phyloP scores from a whole-genome alignment of 2,329 filamentous ascomycete species.

The Ophiostoma sp. region DNA sequence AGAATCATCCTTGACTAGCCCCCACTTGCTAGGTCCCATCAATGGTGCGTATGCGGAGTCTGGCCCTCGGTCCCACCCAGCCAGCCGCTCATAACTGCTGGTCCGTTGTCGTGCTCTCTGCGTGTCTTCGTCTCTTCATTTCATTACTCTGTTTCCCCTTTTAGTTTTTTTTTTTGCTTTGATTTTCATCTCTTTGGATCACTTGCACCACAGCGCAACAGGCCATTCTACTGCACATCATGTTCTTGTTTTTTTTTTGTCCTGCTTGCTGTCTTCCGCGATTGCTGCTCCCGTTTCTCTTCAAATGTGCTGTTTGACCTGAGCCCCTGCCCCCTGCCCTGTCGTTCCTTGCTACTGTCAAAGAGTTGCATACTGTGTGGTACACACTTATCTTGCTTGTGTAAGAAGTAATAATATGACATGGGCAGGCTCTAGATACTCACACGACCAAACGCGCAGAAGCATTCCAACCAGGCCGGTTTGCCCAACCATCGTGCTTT shows the following conservation, averaged over 20 bases:
- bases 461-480: not conserved
- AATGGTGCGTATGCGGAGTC: constrained; percentile 15
- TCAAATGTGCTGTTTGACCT: not conserved
- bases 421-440: not conserved
- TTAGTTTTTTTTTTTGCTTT: not conserved
- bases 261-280: not conserved
- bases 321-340: not conserved
- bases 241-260: not conserved
- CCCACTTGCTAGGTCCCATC: constrained; percentile 7
- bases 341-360: not conserved
- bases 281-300: not conserved
- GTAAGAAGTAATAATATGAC: not conserved
- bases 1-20: constrained; percentile 19
- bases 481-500: not conserved
- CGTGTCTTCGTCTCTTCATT: not conserved
- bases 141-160: not conserved
- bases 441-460: constrained; percentile 2
- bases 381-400: not conserved
- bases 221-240: not conserved
- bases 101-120: not conserved
- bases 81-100: not conserved
- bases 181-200: not conserved
- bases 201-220: not conserved
- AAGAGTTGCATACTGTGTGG: not conserved
- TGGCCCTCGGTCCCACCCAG: not conserved